Percentiles rank a stretch among this genome's conserved stretches.
Evolutionary conservation across 75 land plant genomes (phyloP).

Genomic region (Gnetum montanum): DNA sequence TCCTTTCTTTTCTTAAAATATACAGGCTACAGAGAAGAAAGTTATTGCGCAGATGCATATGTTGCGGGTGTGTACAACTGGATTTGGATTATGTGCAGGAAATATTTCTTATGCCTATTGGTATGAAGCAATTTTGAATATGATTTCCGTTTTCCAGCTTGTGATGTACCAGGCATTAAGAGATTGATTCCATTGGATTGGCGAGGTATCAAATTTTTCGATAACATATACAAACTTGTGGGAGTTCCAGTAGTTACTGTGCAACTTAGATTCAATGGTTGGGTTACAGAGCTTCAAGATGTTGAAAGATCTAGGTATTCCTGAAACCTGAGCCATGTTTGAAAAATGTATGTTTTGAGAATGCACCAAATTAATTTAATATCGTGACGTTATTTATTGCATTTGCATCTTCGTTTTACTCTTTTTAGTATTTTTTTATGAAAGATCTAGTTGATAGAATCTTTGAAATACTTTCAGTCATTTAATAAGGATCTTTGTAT

Average conservation of each 20-base stretch:
- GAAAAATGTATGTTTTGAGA: too few species aligned
- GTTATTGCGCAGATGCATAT: constrained; percentile 91
- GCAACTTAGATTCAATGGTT: constrained; percentile 93
- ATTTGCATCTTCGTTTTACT: not conserved
- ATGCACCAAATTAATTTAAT: too few species aligned
- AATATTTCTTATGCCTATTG: not conserved
- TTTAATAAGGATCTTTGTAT: too few species aligned
- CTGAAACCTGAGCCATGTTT: too few species aligned
- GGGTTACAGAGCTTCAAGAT: constrained; percentile 94
- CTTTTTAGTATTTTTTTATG: constrained; percentile 1
- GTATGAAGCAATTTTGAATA: not conserved
- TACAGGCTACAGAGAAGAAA: constrained; percentile 72
- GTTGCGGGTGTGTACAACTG: constrained; percentile 64
- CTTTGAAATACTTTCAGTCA: too few species aligned
- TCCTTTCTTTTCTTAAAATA: too few species aligned
- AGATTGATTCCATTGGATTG: constrained; percentile 70
- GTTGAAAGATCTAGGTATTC: constrained; percentile 83
- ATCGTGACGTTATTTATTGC: not conserved
- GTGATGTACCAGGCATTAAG: constrained; percentile 98
- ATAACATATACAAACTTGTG: constrained; percentile 80
- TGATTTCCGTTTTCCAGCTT: constrained; percentile 44
- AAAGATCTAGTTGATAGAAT: too few species aligned
- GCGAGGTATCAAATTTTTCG: constrained; percentile 77
- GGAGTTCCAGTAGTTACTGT: constrained; percentile 99
- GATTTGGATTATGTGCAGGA: not conserved